Evolutionary conservation across 1,284 basidiomycete genomes (phyloP).

Genomic region (Pulchroboletus neoregius): DNA sequence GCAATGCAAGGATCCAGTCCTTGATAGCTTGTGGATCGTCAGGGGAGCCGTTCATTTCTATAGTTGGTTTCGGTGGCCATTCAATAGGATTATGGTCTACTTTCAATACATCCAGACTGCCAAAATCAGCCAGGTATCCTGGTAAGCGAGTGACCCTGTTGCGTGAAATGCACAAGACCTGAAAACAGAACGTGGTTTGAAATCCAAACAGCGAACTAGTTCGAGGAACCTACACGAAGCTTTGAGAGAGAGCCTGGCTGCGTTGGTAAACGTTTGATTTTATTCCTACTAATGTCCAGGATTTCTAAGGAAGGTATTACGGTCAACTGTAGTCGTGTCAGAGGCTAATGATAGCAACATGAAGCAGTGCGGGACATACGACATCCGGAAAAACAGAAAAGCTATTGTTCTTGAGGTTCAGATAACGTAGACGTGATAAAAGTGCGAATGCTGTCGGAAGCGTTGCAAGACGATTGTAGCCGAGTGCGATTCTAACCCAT

Average conservation of each 20-base stretch:
- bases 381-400: conserved; percentile 84
- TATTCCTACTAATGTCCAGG: conserved; percentile 92
- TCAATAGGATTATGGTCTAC: conserved; percentile 89
- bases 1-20: conserved; percentile 71
- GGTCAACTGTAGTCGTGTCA: conserved; percentile 59
- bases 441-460: conserved; percentile 79
- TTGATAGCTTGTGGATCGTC: conserved; percentile 53
- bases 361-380: conserved; percentile 47
- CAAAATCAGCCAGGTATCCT: conserved; percentile 72
- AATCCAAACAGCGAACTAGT: conserved; percentile 4
- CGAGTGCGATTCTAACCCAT: conserved; percentile 71
- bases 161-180: conserved; percentile 85
- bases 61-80: conserved; percentile 73
- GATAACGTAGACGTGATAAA: conserved; percentile 79
- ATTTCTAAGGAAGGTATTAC: conserved; percentile 88
- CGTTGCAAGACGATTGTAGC: conserved; percentile 78
- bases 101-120: conserved; percentile 76
- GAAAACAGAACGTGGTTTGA: conserved; percentile 11
- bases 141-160: conserved; percentile 85
- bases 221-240: conserved; percentile 58
- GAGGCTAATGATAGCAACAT: background rate
- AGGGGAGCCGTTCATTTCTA: conserved; percentile 41
- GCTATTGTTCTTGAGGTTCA: conserved; percentile 89
- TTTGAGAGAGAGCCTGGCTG: conserved; percentile 77
- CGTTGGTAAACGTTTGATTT: conserved; percentile 76